phyloP scores from a whole-genome alignment of 345 rosid genomes.

The Carallia pectinifolia region DNA sequence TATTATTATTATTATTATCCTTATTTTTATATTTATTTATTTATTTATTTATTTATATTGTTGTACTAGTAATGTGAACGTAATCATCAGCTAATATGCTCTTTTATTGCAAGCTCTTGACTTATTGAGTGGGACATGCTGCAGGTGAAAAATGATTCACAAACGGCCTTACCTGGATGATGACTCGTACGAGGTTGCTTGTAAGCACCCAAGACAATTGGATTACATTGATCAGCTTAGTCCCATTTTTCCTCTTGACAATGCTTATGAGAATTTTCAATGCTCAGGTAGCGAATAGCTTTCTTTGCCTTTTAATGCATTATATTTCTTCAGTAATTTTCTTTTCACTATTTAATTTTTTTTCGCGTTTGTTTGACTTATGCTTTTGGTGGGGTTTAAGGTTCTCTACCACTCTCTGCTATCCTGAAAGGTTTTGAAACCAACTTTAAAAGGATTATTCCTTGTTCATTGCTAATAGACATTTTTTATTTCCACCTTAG shows the following conservation, averaged over 20 bases:
- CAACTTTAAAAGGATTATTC: no score
- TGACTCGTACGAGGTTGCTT: conserved; percentile 35
- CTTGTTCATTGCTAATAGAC: no score
- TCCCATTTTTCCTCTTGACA: conserved; percentile 18
- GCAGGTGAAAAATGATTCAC: conserved; percentile 41
- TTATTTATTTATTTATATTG: no score
- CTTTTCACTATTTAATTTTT: no score
- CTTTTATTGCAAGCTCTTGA: neutral
- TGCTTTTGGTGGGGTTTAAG: neutral
- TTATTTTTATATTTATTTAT: no score
- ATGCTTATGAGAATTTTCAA: conserved; percentile 4
- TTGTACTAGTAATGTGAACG: no score
- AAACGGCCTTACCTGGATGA: conserved; percentile 51
- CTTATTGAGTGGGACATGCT: conserved; percentile 7
- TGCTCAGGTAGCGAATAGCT: conserved; percentile 38
- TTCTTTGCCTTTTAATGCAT: neutral
- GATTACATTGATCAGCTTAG: conserved; percentile 28
- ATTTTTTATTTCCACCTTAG: no score
- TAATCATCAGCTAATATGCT: neutral
- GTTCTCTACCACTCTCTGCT: neutral
- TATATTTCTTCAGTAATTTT: no score
- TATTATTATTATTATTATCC: no score
- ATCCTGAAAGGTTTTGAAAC: no score
- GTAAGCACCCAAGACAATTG: conserved; percentile 45
- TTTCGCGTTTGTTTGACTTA: no score